Evolutionary conservation across 2,329 filamentous ascomycete species (phyloP).

Genomic region (Sclerotiophoma versabilis): DNA sequence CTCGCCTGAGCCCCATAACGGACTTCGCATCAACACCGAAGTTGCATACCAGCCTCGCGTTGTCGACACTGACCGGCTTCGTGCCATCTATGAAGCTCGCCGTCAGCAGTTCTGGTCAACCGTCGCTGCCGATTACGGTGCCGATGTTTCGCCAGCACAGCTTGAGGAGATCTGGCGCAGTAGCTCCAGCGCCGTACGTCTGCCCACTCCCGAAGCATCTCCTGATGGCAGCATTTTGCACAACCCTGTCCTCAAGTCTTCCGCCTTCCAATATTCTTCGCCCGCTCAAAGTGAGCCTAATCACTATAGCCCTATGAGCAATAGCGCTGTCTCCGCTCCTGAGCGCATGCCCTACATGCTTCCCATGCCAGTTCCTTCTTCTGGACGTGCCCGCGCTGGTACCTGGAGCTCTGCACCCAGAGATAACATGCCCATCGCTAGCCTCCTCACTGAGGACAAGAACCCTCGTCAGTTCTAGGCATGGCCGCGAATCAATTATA

Average conservation of each 20-base stretch:
- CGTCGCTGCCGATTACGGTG: constrained; percentile 75
- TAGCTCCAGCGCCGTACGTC: constrained; percentile 41
- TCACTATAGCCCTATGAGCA: constrained; percentile 44
- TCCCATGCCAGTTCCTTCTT: constrained; percentile 48
- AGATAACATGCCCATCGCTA: constrained; percentile 50
- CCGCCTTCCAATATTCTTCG: constrained; percentile 39
- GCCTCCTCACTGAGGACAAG: constrained; percentile 49
- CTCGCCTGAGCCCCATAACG: constrained; percentile 48
- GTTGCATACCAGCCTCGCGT: constrained; percentile 52
- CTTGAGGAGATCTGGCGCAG: constrained; percentile 73
- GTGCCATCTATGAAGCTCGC: constrained; percentile 73
- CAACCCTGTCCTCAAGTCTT: constrained; percentile 44
- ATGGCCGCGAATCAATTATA: neutral
- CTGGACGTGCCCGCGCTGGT: constrained; percentile 38
- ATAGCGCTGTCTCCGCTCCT: constrained; percentile 41
- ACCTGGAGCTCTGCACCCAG: constrained; percentile 48
- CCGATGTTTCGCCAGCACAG: constrained; percentile 65
- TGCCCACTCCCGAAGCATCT: constrained; percentile 49
- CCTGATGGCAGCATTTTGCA: constrained; percentile 48
- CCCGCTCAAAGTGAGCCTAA: constrained; percentile 41
- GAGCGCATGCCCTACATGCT: constrained; percentile 48
- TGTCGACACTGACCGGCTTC: constrained; percentile 72
- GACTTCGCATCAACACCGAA: constrained; percentile 57
- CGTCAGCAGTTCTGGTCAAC: constrained; percentile 75
- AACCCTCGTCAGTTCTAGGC: constrained; percentile 28